Base-by-base conservation (phyloP, 139 green algal species). In the Tetradesmus lagerheimii region DNA sequence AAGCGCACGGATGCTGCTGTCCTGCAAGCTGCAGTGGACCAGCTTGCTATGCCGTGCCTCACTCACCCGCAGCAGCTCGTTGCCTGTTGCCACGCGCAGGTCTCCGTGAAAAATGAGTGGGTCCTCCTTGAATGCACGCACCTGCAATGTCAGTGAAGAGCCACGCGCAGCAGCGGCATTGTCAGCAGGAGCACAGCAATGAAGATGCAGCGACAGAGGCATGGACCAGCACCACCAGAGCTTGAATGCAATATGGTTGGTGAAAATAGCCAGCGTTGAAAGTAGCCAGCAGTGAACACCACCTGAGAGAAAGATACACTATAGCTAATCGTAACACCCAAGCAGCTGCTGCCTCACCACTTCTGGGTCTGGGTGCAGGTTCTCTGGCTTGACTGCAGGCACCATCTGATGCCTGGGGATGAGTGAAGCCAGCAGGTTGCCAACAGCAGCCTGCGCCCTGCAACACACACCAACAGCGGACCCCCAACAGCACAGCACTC, bases 371-470 rank as follows among this genome's bases (percentile, higher is more conserved):
- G 80, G 80, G 78, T 91, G 88, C 90, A 98, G 94, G 90, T 96
- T 88, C 34, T 96, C 91, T 29, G 92, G 90, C 18, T 89, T 75
- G 6, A 97, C 93, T 4, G 93, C 95, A 0, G 95, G 93, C 45
- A 98, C 96, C 4, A 98, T 90, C 41, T 92, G 88, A 8, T 91
- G 90, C 37, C 88, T 87, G 0, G 96, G 96, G 0, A 96, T 31
- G 2, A 97, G 41, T 0, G 67, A 20, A 5, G 93, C 89, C 71
- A 98, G 75, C 71, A 97, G 27, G 34, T 67, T 86, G 45, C 95
- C 94, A 39, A 98, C 29, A 0, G 89, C 82, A 0, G 96, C 95
- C 79, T 97, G 95, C 29, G 95, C 64, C 89, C 95, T 96, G 90
- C 50, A 57, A 14, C 11, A 62, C 23, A 34, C 25, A 66, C 3